These are phyloP conservation scores for Fraxinus americana DNA, from an alignment of 257 asterid genomes.

Conservation along the genomic window DNA sequence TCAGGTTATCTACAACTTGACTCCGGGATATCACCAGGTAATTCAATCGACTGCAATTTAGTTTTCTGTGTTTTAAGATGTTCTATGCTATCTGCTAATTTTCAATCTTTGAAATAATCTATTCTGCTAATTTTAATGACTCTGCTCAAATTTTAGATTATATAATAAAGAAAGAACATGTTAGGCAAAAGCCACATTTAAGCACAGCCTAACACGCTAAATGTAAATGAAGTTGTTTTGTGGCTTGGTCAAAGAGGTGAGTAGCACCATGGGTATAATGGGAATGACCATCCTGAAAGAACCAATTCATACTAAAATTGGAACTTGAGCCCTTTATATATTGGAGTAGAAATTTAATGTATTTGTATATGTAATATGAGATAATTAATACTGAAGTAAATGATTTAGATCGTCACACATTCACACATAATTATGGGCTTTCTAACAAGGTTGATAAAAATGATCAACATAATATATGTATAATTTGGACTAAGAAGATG, in stretches of 20 bases:
- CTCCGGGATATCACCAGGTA: constrained; percentile 78
- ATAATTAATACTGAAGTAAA: neutral
- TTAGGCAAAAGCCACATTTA: neutral
- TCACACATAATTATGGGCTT: neutral
- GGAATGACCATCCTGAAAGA: neutral
- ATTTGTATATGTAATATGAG: neutral
- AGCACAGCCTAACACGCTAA: neutral
- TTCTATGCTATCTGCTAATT: constrained; percentile 6
- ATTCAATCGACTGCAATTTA: neutral
- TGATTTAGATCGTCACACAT: neutral
- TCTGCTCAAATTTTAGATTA: neutral
- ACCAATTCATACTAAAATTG: neutral
- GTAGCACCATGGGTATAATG: neutral
- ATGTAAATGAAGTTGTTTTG: neutral
- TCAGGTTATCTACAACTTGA: constrained; percentile 60
- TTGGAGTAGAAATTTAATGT: neutral
- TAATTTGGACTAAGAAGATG: neutral
- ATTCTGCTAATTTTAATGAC: neutral
- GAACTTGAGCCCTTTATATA: neutral
- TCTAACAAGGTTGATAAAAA: neutral
- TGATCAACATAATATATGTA: neutral
- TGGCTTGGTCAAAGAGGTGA: neutral
- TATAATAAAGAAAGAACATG: neutral
- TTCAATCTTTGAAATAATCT: constrained; percentile 1
- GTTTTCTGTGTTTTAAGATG: neutral